Conservation (phyloP, 1,139 yeast genomes). For the Yamadazyma mexicana region DNA sequence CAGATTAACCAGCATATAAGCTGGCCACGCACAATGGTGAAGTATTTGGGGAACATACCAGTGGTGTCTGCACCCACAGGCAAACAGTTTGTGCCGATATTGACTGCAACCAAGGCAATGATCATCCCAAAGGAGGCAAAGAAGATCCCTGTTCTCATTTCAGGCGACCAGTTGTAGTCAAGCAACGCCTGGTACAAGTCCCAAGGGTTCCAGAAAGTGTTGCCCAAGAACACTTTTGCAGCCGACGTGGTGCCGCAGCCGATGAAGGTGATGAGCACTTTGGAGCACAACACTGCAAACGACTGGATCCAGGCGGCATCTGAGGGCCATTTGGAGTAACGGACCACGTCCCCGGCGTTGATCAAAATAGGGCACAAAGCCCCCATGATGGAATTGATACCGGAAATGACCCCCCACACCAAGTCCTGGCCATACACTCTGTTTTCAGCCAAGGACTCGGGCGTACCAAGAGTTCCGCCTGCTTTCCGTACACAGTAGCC, state of each 20-base stretch:
- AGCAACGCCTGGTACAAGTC: slow-evolving; percentile 12
- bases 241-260: slow-evolving; percentile 16
- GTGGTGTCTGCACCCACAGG: slow-evolving; percentile 16
- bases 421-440: slow-evolving; percentile 12
- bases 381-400: slow-evolving; percentile 15
- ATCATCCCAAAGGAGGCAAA: slow-evolving; percentile 14
- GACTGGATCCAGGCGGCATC: slow-evolving; percentile 16
- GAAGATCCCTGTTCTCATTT: slow-evolving; percentile 14
- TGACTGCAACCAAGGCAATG: slow-evolving; percentile 12
- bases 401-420: slow-evolving; percentile 13
- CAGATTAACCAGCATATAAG: slow-evolving; percentile 11
- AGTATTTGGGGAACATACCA: slow-evolving; percentile 13
- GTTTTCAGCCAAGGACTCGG: slow-evolving; percentile 10
- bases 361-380: slow-evolving; percentile 15
- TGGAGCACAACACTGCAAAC: slow-evolving; percentile 12
- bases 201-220: slow-evolving; percentile 15
- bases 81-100: slow-evolving; percentile 12
- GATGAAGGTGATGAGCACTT: slow-evolving; percentile 13
- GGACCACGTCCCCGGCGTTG: slow-evolving; percentile 14
- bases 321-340: slow-evolving; percentile 12
- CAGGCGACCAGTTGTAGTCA: slow-evolving; percentile 12
- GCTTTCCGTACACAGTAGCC: slow-evolving; percentile 7
- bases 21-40: slow-evolving; percentile 6
- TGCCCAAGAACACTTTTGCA: slow-evolving; percentile 13
- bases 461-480: slow-evolving; percentile 15